Evolutionary conservation across 352 stramenopile species (phyloP), one percentile per base, ranked within the genome.

Genomic region (Peronospora destructor): DNA sequence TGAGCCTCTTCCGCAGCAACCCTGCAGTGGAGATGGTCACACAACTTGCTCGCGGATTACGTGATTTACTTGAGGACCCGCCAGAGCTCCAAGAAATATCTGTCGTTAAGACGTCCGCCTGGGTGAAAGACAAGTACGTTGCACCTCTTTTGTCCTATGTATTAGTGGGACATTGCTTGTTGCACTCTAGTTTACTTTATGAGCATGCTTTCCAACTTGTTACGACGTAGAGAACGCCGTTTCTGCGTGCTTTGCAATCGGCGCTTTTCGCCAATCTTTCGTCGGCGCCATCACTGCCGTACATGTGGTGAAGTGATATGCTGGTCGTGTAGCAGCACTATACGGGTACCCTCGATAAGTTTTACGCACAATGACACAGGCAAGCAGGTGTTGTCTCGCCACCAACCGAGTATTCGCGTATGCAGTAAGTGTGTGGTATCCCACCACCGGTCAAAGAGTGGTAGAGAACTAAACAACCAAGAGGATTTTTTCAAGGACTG

Each of bases 261-360:
- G 12, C 75, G 79, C 33, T 94, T 94, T 58, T 88, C 78, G 12
- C 65, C 83, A 4, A 84, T 94, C 45, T 91, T 94, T 40, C 80
- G 83, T 26, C 78, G 83, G 1, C 77, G 78, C n/a, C 84, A 95
- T 48, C 84, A 95, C 49, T 95, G 84, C 55, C 82, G 84, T 35
- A 88, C 77, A 25, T 95, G 84, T 39, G 84, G 84, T 6, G 80
- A 91, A 67, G 76, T 95, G 30, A 91, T 95, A 45, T 95, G 84
- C 57, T 91, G 78, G 73, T 76, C 87, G 16, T 94, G 83, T 54
- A 91, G 80, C 50, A 85, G 74, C 45, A 90, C 82, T 41, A 87
- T 94, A 19, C 76, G 76, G 13, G 83, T 91, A 14, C 76, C 83
- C 21, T 87, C 80, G 8, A 87, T 89, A 57, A 91, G 78, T 55